phyloP scores from a whole-genome alignment of 176 grass and related monocot species.

The Tuctoria greenei region DNA sequence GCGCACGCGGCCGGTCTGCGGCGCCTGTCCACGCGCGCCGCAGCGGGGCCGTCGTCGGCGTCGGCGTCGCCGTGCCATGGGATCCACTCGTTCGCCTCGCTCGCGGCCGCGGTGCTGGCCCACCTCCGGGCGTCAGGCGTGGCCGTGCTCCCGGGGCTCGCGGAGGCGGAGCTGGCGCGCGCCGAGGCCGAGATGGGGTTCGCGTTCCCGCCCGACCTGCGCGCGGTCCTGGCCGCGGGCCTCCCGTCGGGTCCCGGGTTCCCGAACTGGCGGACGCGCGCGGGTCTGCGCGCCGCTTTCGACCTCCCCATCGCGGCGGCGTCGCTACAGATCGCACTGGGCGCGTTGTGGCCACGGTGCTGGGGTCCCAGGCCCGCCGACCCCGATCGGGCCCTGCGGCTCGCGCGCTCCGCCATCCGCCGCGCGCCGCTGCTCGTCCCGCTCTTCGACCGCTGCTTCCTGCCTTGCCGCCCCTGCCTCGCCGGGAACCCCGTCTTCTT shows the following conservation, averaged over 20 bases:
- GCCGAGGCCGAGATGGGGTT: constrained; percentile 60
- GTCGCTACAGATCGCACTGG: constrained; percentile 57
- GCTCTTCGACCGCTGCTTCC: constrained; percentile 66
- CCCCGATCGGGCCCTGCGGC: constrained; percentile 45
- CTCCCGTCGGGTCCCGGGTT: constrained; percentile 60
- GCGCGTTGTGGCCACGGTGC: constrained; percentile 64
- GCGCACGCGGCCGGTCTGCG: constrained; percentile 74
- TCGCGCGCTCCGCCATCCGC: constrained; percentile 63
- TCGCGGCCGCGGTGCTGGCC: constrained; percentile 38
- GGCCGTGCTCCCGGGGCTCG: constrained; percentile 44
- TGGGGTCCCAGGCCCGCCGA: constrained; percentile 57
- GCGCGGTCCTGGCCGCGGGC: constrained; percentile 56
- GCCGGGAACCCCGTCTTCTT: constrained; percentile 84
- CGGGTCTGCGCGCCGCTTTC: constrained; percentile 32
- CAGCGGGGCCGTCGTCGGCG: constrained; percentile 34
- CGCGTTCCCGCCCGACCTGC: constrained; percentile 78
- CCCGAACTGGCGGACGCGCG: constrained; percentile 57
- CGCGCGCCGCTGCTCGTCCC: constrained; percentile 69
- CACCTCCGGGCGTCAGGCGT: constrained; percentile 54
- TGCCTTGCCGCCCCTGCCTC: constrained; percentile 64
- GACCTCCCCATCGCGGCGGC: constrained; percentile 63
- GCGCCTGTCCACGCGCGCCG: constrained; percentile 69
- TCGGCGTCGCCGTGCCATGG: constrained; percentile 48
- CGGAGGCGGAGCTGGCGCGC: constrained; percentile 54
- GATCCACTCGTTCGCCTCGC: constrained; percentile 47